Percentiles rank a stretch among this genome's conserved stretches.
Evolutionary conservation across 2,329 filamentous ascomycete species (phyloP).

Genomic region (Dichotomopilus funicola): DNA sequence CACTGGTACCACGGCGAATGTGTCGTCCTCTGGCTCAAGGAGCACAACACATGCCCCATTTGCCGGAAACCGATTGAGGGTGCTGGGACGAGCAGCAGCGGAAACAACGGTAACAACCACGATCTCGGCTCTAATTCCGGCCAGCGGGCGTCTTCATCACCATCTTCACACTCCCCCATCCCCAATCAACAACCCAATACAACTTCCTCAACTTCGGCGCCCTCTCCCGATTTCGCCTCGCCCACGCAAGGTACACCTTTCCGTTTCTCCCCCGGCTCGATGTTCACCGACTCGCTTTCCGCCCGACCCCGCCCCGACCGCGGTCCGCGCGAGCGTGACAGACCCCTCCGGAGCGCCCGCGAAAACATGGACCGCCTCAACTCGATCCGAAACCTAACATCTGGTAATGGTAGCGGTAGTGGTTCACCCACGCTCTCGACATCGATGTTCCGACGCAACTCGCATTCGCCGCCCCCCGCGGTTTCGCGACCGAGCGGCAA

Average conservation of each 20-base stretch:
- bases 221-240: background rate
- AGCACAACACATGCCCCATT: constrained; percentile 89
- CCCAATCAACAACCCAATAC: background rate
- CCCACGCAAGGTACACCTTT: too few species aligned
- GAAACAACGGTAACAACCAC: background rate
- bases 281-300: background rate
- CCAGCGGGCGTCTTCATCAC: background rate
- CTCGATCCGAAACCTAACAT: constrained; percentile 19
- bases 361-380: constrained; percentile 24
- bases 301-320: background rate
- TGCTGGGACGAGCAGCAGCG: background rate
- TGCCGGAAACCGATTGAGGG: constrained; percentile 56
- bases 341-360: constrained; percentile 12
- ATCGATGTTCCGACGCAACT: constrained; percentile 1
- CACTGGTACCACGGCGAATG: constrained; percentile 92
- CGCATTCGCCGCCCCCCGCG: constrained; percentile 7
- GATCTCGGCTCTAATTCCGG: background rate
- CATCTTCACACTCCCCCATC: too few species aligned
- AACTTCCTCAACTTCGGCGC: background rate
- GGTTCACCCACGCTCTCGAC: background rate
- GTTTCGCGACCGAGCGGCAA: background rate
- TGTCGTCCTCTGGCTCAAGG: constrained; percentile 73
- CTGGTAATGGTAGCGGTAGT: background rate
- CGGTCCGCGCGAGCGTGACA: background rate
- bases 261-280: too few species aligned